Percentiles rank a stretch among this genome's conserved stretches.
These are phyloP conservation scores for Elsinoe necatrix DNA, from an alignment of 2,329 filamentous ascomycete genomes.

Conservation along the genomic window DNA sequence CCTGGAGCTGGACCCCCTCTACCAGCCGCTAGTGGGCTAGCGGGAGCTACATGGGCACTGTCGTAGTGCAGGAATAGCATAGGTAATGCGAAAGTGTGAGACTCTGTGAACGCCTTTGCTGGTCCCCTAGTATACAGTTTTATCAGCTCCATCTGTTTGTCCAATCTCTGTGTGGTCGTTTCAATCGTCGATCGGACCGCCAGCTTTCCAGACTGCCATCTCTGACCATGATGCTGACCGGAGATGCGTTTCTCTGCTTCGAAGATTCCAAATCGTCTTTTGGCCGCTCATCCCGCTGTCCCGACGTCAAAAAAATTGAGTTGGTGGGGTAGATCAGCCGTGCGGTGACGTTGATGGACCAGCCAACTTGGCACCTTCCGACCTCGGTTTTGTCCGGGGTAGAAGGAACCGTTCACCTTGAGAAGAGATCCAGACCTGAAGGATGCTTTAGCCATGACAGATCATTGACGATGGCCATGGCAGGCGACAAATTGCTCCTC, in stretches of 20 bases:
- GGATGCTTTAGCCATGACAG: not conserved
- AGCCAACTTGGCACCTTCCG: not conserved
- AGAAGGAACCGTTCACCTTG: not conserved
- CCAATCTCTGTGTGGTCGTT: not conserved
- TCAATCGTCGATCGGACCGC: not conserved
- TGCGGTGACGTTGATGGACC: constrained; percentile 1
- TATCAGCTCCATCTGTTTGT: not conserved
- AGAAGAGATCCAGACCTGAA: not conserved
- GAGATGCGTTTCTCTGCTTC: not conserved
- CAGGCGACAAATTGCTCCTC: not conserved
- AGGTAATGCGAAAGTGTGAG: not conserved
- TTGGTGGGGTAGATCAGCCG: not conserved
- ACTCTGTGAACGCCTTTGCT: not conserved
- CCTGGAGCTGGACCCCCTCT: not conserved
- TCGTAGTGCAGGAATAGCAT: not conserved
- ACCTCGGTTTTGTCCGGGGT: not conserved
- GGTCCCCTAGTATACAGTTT: not conserved
- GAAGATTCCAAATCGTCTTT: not conserved
- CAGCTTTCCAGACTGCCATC: not conserved
- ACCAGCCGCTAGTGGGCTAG: constrained; percentile 1
- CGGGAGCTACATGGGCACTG: not conserved
- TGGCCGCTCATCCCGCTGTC: too few relatives aligned
- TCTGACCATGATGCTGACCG: not conserved
- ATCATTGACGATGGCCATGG: not conserved
- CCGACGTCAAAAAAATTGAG: not conserved